These are phyloP conservation scores for Pyronema domesticum DNA, from an alignment of 495 filamentous ascomycete genomes.

Conservation along the genomic window DNA sequence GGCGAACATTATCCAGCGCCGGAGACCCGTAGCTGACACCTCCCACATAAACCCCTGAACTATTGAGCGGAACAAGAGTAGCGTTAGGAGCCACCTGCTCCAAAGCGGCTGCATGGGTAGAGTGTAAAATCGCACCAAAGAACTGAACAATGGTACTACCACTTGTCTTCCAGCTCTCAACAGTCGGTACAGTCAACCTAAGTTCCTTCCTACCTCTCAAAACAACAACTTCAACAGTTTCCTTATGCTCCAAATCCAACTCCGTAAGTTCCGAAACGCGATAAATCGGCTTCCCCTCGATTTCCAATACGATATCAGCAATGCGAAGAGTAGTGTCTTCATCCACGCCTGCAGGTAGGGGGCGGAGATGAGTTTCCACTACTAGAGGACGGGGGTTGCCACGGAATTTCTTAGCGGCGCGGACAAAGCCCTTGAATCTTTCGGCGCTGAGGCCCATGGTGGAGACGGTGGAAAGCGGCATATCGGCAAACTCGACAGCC, in stretches of 20 bases:
- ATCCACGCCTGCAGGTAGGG: slow-evolving; percentile 5
- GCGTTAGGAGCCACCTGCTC: slow-evolving; percentile 19
- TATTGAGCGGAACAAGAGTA: slow-evolving; percentile 15
- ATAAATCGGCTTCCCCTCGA: slow-evolving; percentile 22
- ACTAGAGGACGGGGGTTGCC: slow-evolving; percentile 22
- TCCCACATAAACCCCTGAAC: slow-evolving; percentile 23
- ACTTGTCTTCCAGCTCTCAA: slow-evolving; percentile 15
- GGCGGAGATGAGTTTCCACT: slow-evolving; percentile 23
- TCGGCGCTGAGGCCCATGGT: slow-evolving; percentile 22
- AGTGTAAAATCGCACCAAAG: slow-evolving; percentile 23
- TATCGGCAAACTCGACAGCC: slow-evolving; percentile 24
- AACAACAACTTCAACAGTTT: slow-evolving; percentile 23
- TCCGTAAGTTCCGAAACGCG: slow-evolving; percentile 20
- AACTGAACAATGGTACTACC: slow-evolving; percentile 22
- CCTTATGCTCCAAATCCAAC: slow-evolving; percentile 19
- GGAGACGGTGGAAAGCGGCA: slow-evolving; percentile 24
- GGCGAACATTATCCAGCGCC: slow-evolving; percentile 22
- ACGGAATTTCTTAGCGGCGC: slow-evolving; percentile 23
- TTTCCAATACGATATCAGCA: slow-evolving; percentile 23
- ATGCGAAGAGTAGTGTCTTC: slow-evolving; percentile 20
- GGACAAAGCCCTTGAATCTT: slow-evolving; percentile 23
- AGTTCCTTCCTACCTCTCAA: slow-evolving; percentile 22
- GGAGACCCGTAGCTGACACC: slow-evolving; percentile 26
- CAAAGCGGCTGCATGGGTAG: slow-evolving; percentile 21
- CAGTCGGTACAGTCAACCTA: slow-evolving; percentile 19